Base-by-base conservation (phyloP, 345 rosid genomes). In the Bruguiera gymnorhiza region DNA sequence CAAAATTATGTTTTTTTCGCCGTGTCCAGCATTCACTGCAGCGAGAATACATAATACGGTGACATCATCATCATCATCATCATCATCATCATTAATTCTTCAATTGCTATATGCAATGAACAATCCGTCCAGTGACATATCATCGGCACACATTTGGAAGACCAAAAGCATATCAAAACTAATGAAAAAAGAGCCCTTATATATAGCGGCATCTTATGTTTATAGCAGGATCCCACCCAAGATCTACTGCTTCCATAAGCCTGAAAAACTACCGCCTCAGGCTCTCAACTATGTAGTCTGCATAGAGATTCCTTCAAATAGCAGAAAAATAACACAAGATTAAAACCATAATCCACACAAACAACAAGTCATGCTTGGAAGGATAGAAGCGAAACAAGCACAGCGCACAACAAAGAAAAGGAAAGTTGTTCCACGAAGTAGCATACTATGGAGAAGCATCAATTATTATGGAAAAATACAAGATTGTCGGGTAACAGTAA, bases 281-380 rank as follows among this genome's bases (percentile, higher is more conserved):
- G 76, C 71, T 76, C 68, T 76, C 80, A 21, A 76, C 80, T 3
- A 76, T 76, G 69, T 76, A 71, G 62, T 71, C 76, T 23, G 76
- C 75, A 16, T 76, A 76, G 2, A 71, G 80, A 46, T 76, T 57
- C 80, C 80, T 76, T 8, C 65, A 48, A 7, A 24, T 6, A 60
- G 18, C 50, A 65, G 11, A 60, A 71, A 24, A 37, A 31, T 16
- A 5, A 52, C 39, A 37, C 18, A 19, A 23, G n/a, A 8, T 43
- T 29, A 55, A 43, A 5, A 51, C 23, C 70, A 27, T 46, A 31
- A 52, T 11, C 11, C 20, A 9, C 20, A 0, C 2, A 31, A 10
- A 29, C 31, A 30, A 1, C 18, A 21, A 21, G 8, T 16, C 18
- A 13, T 6, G 19, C 48, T 8, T 55, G 23, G 4, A 24, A 18